These are phyloP conservation scores for Prototheca cutis DNA, from an alignment of 163 green algal genomes.

Conservation along the genomic window DNA sequence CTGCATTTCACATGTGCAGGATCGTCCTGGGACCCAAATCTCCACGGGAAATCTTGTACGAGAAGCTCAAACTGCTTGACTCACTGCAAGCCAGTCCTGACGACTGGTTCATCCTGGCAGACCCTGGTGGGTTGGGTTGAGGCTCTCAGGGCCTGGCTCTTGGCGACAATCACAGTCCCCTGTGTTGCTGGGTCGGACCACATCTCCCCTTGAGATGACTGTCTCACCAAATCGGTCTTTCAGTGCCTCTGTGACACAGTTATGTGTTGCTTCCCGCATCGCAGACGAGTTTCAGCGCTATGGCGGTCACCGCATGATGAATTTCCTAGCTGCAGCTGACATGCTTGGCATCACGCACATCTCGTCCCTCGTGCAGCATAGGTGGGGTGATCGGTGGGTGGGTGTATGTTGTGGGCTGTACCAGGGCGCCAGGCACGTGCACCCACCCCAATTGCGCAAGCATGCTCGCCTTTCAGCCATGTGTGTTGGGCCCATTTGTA, in stretches of 20 bases:
- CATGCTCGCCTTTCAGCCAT: too few relatives aligned
- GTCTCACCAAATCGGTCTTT: neutral
- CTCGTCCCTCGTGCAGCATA: neutral
- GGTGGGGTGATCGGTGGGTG: neutral
- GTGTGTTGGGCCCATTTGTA: neutral
- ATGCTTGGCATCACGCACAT: slow-evolving; percentile 3
- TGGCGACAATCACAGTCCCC: neutral
- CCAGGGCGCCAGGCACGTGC: neutral
- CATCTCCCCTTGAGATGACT: neutral
- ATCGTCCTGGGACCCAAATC: slow-evolving; percentile 14
- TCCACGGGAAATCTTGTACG: slow-evolving; percentile 3
- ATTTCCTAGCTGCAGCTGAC: slow-evolving; percentile 1
- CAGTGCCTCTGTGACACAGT: neutral
- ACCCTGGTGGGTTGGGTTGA: neutral
- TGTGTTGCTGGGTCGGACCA: neutral
- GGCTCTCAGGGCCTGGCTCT: neutral
- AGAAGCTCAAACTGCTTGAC: slow-evolving; percentile 13
- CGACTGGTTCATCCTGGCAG: slow-evolving; percentile 19
- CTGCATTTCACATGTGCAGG: neutral
- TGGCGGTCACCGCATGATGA: slow-evolving; percentile 4
- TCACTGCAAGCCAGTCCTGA: slow-evolving; percentile 4
- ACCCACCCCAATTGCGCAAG: neutral
- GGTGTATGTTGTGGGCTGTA: neutral
- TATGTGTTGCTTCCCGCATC: too few relatives aligned
- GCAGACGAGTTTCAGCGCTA: slow-evolving; percentile 23